Conservation (phyloP, 2,329 filamentous ascomycete species). For the Ilyonectria robusta region DNA sequence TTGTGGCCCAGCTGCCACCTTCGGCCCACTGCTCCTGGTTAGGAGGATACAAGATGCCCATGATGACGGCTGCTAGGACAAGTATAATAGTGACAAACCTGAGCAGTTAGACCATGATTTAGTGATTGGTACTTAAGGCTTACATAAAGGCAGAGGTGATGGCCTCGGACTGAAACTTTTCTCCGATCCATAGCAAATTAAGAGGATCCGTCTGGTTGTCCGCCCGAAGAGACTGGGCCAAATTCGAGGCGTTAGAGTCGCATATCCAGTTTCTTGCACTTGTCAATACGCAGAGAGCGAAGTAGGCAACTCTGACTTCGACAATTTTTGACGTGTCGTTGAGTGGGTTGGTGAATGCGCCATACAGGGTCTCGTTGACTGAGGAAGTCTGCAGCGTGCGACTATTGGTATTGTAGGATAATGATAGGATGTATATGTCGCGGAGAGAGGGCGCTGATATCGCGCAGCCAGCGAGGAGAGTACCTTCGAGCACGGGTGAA, state of each 20-base stretch:
- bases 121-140: neutral
- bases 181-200: constrained; percentile 12
- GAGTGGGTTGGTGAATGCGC: neutral
- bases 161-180: neutral
- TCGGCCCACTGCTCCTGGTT: neutral
- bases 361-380: neutral
- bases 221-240: neutral
- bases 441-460: neutral
- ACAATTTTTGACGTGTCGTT: neutral
- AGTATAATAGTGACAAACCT: neutral
- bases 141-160: constrained; percentile 5
- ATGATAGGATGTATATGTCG: constrained; percentile 3
- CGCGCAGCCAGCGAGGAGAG: neutral
- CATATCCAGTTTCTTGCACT: neutral
- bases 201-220: constrained; percentile 7
- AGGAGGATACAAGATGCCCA: neutral
- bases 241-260: neutral
- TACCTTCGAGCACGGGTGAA: neutral
- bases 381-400: neutral
- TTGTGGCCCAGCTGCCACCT: neutral
- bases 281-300: constrained; percentile 5
- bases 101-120: neutral
- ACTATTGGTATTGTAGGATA: constrained; percentile 1
- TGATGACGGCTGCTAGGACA: neutral
- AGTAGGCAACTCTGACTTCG: constrained; percentile 9